Base-by-base conservation (phyloP, 192 early-diverging fungal genomes). In the Backusella liffmaniae region DNA sequence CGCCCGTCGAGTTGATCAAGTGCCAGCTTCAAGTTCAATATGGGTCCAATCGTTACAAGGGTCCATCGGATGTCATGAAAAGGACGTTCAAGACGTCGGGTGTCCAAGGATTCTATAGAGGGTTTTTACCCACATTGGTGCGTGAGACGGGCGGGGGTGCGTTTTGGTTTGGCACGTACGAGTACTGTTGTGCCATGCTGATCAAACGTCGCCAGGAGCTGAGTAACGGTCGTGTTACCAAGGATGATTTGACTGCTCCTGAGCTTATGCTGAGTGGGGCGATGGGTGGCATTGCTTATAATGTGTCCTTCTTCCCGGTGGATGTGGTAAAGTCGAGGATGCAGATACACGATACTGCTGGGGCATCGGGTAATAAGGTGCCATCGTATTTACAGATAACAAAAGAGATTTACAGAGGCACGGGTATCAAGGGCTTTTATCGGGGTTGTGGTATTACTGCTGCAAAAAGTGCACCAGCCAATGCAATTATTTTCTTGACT, bases 111-210 rank as follows among this genome's bases (percentile, higher is more conserved):
- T 88, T 96, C 42, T 96, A 96, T 71, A 86, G 86, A 16, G 95
- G 95, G 0, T 93, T 93, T 80, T 73, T 93, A 18, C 92, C 90
- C 6, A 99, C 97, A 1, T 85, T 97, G 51, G 82, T 97, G 26
- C 90, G 97, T 30, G 98, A 99, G 81, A 88, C 91, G 1, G 88
- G 92, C 37, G 98, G 97, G n/a, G 94, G 96, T 29, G 96, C 91
- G 12, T 93, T 92, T 30, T 99, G 98, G 98, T 99, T 99, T 76
- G 97, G 98, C 74, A 88, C 91, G 1, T 99, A 99, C 74, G 98
- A 99, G 82, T 78, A 90, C 41, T 86, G 92, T 3, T 89, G 91
- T 70, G 80, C 80, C 18, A 51, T 77, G 39, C 84, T 93, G 84
- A 76, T 92, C 73, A 59, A 67, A 6, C 51, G 65, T 37, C 65